phyloP scores from a whole-genome alignment of 106 monocot species.

The Alisma plantagoaquatica region DNA sequence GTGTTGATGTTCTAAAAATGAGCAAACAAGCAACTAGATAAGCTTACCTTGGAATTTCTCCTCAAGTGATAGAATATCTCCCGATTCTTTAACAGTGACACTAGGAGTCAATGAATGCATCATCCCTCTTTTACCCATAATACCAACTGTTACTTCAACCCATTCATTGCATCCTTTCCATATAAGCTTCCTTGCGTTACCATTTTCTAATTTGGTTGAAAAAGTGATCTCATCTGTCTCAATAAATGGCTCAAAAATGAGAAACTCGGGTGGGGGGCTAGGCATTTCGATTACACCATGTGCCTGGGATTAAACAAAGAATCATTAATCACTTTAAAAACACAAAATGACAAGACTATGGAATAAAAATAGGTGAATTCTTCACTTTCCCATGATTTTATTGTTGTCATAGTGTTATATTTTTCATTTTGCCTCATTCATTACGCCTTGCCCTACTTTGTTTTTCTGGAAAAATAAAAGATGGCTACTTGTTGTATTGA shows the following conservation, averaged over 20 bases:
- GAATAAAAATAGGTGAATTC: too few species aligned
- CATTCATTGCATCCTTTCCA: constrained; percentile 71
- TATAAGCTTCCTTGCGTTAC: constrained; percentile 27
- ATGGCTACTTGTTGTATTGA: too few species aligned
- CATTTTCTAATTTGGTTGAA: constrained; percentile 37
- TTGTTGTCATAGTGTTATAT: not conserved
- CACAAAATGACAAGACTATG: too few species aligned
- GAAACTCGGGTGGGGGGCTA: constrained; percentile 37
- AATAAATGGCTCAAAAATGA: constrained; percentile 88
- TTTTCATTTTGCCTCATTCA: too few species aligned
- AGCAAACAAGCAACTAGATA: too few species aligned
- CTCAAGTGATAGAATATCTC: constrained; percentile 87
- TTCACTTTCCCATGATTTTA: not conserved
- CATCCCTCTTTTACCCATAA: constrained; percentile 51
- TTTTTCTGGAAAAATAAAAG: too few species aligned
- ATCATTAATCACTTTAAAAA: too few species aligned
- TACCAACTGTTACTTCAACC: constrained; percentile 91
- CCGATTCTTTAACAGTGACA: constrained; percentile 87
- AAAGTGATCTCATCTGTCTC: constrained; percentile 80
- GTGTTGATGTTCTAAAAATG: too few species aligned
- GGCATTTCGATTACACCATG: constrained; percentile 98
- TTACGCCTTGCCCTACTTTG: too few species aligned
- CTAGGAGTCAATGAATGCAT: constrained; percentile 83
- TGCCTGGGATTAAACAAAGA: constrained; percentile 29
- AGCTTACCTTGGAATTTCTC: constrained; percentile 95